Base-by-base conservation (phyloP, 2,329 filamentous ascomycete species). In the Sporothrix phasma region DNA sequence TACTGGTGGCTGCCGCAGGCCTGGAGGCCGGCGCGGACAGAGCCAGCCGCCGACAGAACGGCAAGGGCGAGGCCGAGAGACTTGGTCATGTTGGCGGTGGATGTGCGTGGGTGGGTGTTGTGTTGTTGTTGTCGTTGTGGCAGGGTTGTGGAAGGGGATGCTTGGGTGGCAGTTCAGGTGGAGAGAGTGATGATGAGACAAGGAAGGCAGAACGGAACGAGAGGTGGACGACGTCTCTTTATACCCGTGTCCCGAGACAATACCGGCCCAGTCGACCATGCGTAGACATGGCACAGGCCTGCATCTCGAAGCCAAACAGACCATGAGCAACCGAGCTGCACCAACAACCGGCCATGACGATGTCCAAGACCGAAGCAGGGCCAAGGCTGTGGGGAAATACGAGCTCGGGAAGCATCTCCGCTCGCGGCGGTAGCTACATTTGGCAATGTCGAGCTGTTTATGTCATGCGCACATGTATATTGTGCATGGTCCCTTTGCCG, bases 1-100 rank as follows among this genome's bases (percentile, higher is more conserved):
- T 68, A 69, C 37, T 46, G 46, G n/a, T 60, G 62, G 7, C 39
- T 13, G 51, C 67, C 68, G 64, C 68, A 69, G 37, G 53, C 62
- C 46, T 63, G 63, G 17, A 54, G 56, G 19, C 62, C 61, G 1
- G 65, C 66, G 5, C 45, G 19, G 13, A 13, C 45, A 24, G 29
- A 10, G n/a, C 43, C 39, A 22, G 47, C 64, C 6, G 60, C 60
- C 51, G 3, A 66, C 11, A 68, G 62, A 51, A 51, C 63, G 7
- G 66, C 53, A 11, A 67, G 65, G 22, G 56, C 43, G 37, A 64
- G 17, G 13, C 39, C 43, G 15, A 65, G 53, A 10, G 26, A 31
- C 26, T 43, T 60, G 5, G 54, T 45, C 46, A 56, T 62, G 19
- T 26, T 62, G 43, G n/a, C 41, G 29, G 26, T 39, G 29, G 17